Percentiles rank a stretch among this genome's conserved stretches.
phyloP scores from a whole-genome alignment of 257 asterid species.

The Solanum rostratum region DNA sequence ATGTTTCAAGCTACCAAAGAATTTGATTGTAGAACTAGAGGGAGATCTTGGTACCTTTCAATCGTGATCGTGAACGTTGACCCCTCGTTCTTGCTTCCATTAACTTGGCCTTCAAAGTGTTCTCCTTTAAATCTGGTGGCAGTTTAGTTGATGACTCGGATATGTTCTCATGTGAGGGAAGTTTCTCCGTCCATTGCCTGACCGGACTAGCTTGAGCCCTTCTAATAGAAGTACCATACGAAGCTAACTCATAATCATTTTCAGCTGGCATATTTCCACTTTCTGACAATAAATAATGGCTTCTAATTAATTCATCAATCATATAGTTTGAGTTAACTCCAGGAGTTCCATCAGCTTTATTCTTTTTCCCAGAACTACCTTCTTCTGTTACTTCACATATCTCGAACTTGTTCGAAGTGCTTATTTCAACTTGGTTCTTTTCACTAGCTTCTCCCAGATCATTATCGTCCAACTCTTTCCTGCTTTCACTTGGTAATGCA shows the following conservation, averaged over 20 bases:
- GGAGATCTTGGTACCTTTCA: constrained; percentile 52
- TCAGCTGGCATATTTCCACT: constrained; percentile 39
- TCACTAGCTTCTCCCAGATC: constrained; percentile 13
- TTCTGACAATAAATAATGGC: constrained; percentile 56
- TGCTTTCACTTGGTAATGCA: constrained; percentile 13
- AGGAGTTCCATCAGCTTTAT: constrained; percentile 24
- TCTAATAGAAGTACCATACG: constrained; percentile 39
- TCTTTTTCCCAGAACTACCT: constrained; percentile 27
- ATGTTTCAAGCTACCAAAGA: neutral
- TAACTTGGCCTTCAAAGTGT: constrained; percentile 54
- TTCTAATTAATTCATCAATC: constrained; percentile 60
- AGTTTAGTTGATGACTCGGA: constrained; percentile 51
- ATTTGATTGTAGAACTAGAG: constrained; percentile 26
- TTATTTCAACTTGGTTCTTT: constrained; percentile 25
- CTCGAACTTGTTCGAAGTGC: constrained; percentile 31
- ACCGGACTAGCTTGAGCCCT: constrained; percentile 74
- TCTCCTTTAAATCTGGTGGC: constrained; percentile 58
- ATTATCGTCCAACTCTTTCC: constrained; percentile 11
- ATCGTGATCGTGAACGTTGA: constrained; percentile 59
- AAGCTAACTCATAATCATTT: constrained; percentile 31
- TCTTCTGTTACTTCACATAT: constrained; percentile 33
- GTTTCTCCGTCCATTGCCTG: constrained; percentile 58
- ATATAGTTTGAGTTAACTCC: constrained; percentile 37
- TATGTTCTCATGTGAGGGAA: constrained; percentile 42
- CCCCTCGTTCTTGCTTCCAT: constrained; percentile 73